Base-by-base conservation (phyloP, 2,329 filamentous ascomycete genomes). In the Fusarium graminum region DNA sequence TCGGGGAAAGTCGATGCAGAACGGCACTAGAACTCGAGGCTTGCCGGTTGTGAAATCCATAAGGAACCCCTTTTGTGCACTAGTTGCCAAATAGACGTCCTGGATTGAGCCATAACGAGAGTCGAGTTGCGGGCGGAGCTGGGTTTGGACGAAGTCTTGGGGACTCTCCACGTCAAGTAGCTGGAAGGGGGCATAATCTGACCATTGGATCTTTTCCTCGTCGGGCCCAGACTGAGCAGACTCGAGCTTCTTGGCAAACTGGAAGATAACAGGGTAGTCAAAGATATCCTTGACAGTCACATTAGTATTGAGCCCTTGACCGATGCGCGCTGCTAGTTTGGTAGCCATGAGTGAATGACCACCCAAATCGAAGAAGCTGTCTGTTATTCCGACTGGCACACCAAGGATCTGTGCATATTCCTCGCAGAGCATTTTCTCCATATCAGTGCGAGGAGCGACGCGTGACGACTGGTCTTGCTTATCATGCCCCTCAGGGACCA, bases 301-400 rank as follows among this genome's bases (percentile, higher is more conserved):
- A 3, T 41, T 30, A 3, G 32, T 16, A 19, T 36, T 38, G 8
- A 63, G 5, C 1, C 38, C 43, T 9, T 13, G 59, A 5, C 55
- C 56, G 30, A 62, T 38, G 6, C 55, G 17, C 22, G 49, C 29
- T 9, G 59, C 49, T 2, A 62, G 22, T 16, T 62, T 62, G 5
- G 55, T 60, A 7, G 59, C 59, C 55, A 62, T 39, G 12, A 62
- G 34, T 0, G 55, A 62, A 12, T 62, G 55, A 7, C 59, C 49
- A 6, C 55, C 55, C 0, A 62, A 43, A 2, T 62, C 55, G 7
- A 62, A 62, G 49, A 62, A 60, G 14, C 60, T 54, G 4, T 60
- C 43, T 1, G 59, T 60, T 8, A 60, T 60, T 1, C 59, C 55
- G 0, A 60, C 59, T 7, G 44, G 26, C 2, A 60, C 34, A 2